Base-by-base conservation (phyloP, 768 basidiomycete species). In the Pleurotus eryngii region DNA sequence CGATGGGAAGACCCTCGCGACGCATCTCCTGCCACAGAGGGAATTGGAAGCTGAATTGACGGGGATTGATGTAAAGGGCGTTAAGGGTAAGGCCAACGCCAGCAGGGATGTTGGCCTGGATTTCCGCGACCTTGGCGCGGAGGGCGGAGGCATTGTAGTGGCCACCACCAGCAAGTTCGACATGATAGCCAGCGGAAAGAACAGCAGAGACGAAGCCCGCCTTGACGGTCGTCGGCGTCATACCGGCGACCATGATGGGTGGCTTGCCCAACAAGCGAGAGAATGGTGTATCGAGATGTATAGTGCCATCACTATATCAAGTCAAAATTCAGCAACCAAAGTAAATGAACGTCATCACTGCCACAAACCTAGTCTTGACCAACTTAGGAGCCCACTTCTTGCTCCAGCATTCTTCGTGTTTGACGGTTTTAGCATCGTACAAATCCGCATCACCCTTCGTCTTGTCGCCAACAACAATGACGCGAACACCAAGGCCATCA, bases 1-100 rank as follows among this genome's bases (percentile, higher is more conserved):
- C 96, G 60, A 98, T 80, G 11, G 97, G 97, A 3, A 95, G 75
- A 56, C 96, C 96, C 71, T 98, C 97, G 58, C 86, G 86, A 61
- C 92, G 87, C 90, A 99, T 90, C 74, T 97, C 92, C 70, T 95
- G 92, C 97, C 97, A 99, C 12, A 98, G 78, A 15, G 97, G 97
- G 71, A 93, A 85, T 71, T 99, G 96, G 89, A 98, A 98, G 26
- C 83, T 81, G 74, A 97, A 98, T 69, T 98, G 96, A 60, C 92
- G 89, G 58, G 93, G 96, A 72, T 98, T 98, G 82, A 98, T 98
- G 74, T 98, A 98, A 9, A 99, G 84, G 12, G 95, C 78, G 74
- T 99, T 99, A 49, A 98, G 79, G 2, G 96, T 96, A 64, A 99
- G 74, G 50, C 95, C 97, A 57, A 95, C 87, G 48, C 97, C 97